Evolutionary conservation across 2,329 filamentous ascomycete species (phyloP).

Genomic region (Cladophialophora psammophila): DNA sequence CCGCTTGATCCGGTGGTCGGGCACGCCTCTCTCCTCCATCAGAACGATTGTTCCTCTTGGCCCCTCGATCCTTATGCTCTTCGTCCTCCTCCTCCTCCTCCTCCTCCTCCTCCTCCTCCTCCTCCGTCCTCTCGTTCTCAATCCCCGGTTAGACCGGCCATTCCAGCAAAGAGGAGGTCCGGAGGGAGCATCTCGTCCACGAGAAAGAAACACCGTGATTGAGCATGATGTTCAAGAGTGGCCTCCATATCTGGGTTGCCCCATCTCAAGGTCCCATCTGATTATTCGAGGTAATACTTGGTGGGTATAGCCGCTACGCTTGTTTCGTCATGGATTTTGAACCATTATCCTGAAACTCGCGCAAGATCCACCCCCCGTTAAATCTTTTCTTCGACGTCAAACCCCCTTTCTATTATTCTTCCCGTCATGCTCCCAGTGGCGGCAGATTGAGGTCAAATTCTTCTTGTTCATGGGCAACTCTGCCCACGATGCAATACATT

Average conservation of each 20-base stretch:
- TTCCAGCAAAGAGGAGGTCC: neutral
- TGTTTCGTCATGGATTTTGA: constrained; percentile 1
- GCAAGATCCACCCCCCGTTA: neutral
- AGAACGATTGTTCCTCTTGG: neutral
- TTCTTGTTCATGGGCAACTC: constrained; percentile 49
- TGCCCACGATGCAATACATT: constrained; percentile 52
- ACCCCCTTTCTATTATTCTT: neutral
- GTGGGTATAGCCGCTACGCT: neutral
- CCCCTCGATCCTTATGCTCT: neutral
- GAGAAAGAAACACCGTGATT: neutral
- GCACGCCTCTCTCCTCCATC: neutral
- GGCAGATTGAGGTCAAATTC: constrained; percentile 58
- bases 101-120: neutral
- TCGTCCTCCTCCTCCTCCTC: neutral
- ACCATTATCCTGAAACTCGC: constrained; percentile 3
- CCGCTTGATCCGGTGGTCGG: neutral
- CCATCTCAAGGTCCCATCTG: neutral
- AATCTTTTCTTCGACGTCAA: neutral
- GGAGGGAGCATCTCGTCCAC: neutral
- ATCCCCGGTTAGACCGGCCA: neutral
- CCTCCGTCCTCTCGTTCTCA: neutral
- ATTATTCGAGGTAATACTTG: neutral
- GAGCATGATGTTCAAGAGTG: neutral
- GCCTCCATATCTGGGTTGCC: neutral
- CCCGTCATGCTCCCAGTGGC: constrained; percentile 33